Evolutionary conservation across 1,139 yeast genomes (phyloP), one percentile per base, ranked within the genome.

Genomic region (Diutina rugosa): DNA sequence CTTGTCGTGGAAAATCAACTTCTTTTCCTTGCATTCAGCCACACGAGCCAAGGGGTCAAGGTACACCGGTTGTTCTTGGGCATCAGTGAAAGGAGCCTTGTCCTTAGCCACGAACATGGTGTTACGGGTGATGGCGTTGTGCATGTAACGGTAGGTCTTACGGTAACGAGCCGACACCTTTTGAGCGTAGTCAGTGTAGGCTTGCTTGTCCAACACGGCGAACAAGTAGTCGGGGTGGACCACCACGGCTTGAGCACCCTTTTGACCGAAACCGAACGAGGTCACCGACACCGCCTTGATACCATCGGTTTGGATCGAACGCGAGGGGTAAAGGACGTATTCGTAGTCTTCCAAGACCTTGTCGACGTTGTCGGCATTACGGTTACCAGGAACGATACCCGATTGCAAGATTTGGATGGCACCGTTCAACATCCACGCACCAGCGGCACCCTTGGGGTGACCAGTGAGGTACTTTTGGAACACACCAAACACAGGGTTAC

Each of bases 371-470:
- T 93, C 99, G 59, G 99, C 99, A 69, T 95, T 95, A 74, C 97
- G 85, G 81, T 93, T 93, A 73, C 99, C 99, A 64, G 99, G 99
- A 65, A 93, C 96, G 67, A 91, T 70, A 74, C 99, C 99, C 67
- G 89, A 72, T 76, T 89, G 87, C 71, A 93, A 79, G 63, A 91
- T 86, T 79, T 93, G 99, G 64, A 93, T 78, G 60, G 91, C 97
- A 75, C 99, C 99, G 73, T 93, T 95, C 81, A 93, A 79, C 99
- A 95, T 93, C 99, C 99, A 93, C 61, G 99, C 98, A 81, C 98
- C 99, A 58, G 99, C 99, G 65, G 99, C 99, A 82, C 99, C 99
- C 87, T 93, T 93, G 68, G 99, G 99, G 79, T 93, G 99, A 76
- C 99, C 99, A 67, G 99, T 93, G 69, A 93, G 82, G 84, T 82